phyloP scores from a whole-genome alignment of 768 basidiomycete species.

The Mycena leptocephala region DNA sequence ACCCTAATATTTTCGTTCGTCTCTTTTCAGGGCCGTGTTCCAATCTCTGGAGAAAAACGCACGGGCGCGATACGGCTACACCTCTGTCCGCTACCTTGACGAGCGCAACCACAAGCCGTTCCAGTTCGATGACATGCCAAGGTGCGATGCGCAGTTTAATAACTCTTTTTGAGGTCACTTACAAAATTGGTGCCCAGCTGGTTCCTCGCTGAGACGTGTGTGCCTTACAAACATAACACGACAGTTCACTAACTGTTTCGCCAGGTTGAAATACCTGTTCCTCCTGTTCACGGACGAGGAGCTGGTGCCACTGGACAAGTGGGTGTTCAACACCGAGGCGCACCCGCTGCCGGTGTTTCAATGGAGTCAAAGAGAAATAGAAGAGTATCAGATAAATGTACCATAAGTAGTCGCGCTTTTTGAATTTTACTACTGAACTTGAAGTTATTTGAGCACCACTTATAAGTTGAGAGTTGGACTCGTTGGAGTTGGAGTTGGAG shows the following conservation, averaged over 20 bases:
- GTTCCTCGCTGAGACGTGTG: conserved; percentile 61
- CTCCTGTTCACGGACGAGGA: conserved; percentile 75
- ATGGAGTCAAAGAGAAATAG: conserved; percentile 71
- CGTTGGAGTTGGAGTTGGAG: too few species aligned
- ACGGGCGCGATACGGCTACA: conserved; percentile 31
- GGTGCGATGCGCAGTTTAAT: not conserved
- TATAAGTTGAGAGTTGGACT: too few species aligned
- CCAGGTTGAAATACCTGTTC: conserved; percentile 73
- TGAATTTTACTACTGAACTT: too few species aligned
- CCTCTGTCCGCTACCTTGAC: conserved; percentile 54
- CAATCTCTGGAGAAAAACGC: conserved; percentile 22
- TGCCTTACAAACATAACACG: too few species aligned
- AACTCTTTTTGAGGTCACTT: conserved; percentile 9
- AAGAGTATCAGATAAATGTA: conserved; percentile 55
- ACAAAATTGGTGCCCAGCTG: conserved; percentile 49
- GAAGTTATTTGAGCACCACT: too few species aligned
- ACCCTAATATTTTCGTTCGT: conserved; percentile 3
- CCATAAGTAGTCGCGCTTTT: too few species aligned
- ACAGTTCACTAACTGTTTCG: not conserved
- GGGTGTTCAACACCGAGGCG: conserved; percentile 81
- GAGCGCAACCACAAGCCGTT: conserved; percentile 65
- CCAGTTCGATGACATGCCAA: conserved; percentile 66
- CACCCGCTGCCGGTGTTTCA: conserved; percentile 79
- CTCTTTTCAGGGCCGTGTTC: conserved; percentile 40
- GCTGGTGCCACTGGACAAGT: conserved; percentile 65